Conservation (phyloP, 768 basidiomycete species). For the Wakefieldia striispora region DNA sequence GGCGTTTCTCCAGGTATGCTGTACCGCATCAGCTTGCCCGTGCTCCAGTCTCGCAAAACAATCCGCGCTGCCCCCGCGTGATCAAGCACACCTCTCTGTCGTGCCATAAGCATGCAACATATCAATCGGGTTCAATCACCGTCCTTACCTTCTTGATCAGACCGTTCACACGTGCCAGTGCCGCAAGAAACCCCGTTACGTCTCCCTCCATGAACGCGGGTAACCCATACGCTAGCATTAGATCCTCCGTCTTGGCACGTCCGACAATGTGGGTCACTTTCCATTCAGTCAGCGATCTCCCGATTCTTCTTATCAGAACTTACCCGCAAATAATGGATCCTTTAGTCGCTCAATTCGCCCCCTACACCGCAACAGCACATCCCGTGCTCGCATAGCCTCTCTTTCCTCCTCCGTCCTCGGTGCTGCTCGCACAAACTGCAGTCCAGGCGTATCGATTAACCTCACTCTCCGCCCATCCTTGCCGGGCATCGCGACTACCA, state of each 20-base stretch:
- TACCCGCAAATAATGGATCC: slow-evolving; percentile 70
- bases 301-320: slow-evolving; percentile 27
- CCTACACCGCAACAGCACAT: slow-evolving; percentile 75
- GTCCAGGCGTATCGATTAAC: slow-evolving; percentile 88
- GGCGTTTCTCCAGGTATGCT: slow-evolving; percentile 46
- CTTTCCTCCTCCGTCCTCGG: slow-evolving; percentile 30
- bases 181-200: slow-evolving; percentile 67
- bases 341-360: slow-evolving; percentile 85
- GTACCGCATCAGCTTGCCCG: slow-evolving; percentile 71
- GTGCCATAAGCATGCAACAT: slow-evolving; percentile 10
- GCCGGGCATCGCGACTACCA: slow-evolving; percentile 47
- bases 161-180: slow-evolving; percentile 70
- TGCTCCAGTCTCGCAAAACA: slow-evolving; percentile 83
- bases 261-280: slow-evolving; percentile 68
- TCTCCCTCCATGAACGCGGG: slow-evolving; percentile 76
- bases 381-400: slow-evolving; percentile 43
- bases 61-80: slow-evolving; percentile 71
- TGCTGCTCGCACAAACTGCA: slow-evolving; percentile 47
- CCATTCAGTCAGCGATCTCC: slow-evolving; percentile 13
- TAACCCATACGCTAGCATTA: slow-evolving; percentile 86
- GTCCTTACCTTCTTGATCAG: slow-evolving; percentile 70
- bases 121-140: background rate
- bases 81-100: slow-evolving; percentile 71
- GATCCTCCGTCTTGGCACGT: slow-evolving; percentile 70
- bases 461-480: slow-evolving; percentile 43